Base-by-base conservation (phyloP, 2,329 filamentous ascomycete genomes). In the Scedosporium minutisporum region DNA sequence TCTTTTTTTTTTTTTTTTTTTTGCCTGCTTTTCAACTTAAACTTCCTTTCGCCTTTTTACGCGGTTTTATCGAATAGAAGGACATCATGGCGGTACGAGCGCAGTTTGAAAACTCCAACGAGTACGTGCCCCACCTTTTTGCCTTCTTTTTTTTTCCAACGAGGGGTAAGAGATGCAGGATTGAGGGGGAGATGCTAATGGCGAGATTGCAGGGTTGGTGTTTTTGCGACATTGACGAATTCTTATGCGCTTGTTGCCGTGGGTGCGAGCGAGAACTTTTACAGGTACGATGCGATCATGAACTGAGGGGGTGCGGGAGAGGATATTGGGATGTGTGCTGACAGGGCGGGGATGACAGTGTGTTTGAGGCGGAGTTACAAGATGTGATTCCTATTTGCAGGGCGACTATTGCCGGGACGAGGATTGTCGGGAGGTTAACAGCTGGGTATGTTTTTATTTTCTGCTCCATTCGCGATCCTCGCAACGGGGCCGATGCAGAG, bases 261-360 rank as follows among this genome's bases (percentile, higher is more conserved):
- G 68, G 95, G 95, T 73, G 93, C 91, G 70, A 96, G 91, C 72
- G 93, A 97, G 82, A 97, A 97, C 85, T 99, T 99, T 78, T 97
- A 97, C 87, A 93, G 86, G 86, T 88, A 75, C 65, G 76, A 68
- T 21, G 57, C 18, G 25, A 44, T 21, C 6, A 29, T 14, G 58
- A 38, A 38, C 16, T 38, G 25, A 14, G 29, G 44, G 18, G 7
- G 16, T 42, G 25, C 21, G 14, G 4, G 6, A 27, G 21, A 7
- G 27, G 27, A 6, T 3, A 58, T 58, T 16, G 16, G 16, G 55
- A 51, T 12, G 25, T n/a, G 3, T 29, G 44, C 44, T 42, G 57
- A 58, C 57, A 14, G 29, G 6, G 41, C 12, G 33, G 65, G 51
- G 51, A 14, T 23, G 5, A 48, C 67, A 91, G 91, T 81, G 86